Conservation (phyloP, 225 moss, liverwort and hornwort genomes). For the Physcomitrium patens region DNA sequence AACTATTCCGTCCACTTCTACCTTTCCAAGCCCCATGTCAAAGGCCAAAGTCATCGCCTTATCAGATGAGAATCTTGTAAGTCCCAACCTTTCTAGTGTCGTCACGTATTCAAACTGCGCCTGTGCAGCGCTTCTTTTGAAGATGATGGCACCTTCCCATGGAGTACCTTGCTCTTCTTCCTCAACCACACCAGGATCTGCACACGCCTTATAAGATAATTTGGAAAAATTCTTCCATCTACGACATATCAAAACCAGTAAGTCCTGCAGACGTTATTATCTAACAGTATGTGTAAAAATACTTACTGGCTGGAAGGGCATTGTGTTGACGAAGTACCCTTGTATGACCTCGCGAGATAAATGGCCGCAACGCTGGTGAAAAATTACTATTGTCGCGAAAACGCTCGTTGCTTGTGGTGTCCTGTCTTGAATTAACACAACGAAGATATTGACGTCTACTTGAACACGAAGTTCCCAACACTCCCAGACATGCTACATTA, state of each 20-base stretch:
- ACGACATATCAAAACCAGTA: constrained; percentile 2
- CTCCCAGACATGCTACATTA: constrained; percentile 26
- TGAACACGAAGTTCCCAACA: constrained; percentile 17
- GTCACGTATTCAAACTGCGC: constrained; percentile 69
- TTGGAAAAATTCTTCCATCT: constrained; percentile 5
- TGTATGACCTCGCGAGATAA: constrained; percentile 21
- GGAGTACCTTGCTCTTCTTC: constrained; percentile 58
- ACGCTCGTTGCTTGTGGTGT: constrained; percentile 13
- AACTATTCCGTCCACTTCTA: constrained; percentile 30
- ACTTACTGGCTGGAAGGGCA: constrained; percentile 62
- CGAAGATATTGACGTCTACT: constrained; percentile 29
- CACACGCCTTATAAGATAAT: constrained; percentile 23
- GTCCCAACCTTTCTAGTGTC: constrained; percentile 83
- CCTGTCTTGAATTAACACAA: constrained; percentile 32
- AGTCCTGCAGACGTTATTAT: neutral
- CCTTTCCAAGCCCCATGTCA: constrained; percentile 59
- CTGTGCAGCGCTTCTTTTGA: constrained; percentile 67
- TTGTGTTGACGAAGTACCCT: constrained; percentile 29
- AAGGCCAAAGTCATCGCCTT: constrained; percentile 55
- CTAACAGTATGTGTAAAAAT: neutral
- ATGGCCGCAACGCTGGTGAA: constrained; percentile 29
- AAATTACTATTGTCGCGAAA: neutral
- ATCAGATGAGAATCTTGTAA: constrained; percentile 73
- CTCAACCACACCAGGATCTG: constrained; percentile 36
- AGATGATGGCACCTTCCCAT: constrained; percentile 82